Evolutionary conservation across 1,284 basidiomycete genomes (phyloP).

Genomic region (Thelephora terrestris): DNA sequence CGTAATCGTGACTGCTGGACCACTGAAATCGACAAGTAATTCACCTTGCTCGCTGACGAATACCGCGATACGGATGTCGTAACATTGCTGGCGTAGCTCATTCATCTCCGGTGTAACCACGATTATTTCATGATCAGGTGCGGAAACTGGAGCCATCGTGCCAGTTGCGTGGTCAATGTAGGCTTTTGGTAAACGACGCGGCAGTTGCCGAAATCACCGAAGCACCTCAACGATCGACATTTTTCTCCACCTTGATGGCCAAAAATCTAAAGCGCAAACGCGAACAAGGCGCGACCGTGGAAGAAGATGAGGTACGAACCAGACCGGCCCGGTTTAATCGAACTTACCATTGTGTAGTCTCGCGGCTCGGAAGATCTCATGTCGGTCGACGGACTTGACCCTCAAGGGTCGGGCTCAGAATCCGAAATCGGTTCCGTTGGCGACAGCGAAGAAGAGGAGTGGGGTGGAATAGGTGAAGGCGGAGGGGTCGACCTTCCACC

Average conservation of each 20-base stretch:
- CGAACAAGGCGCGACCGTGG: too few species aligned
- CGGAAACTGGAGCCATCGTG: background rate
- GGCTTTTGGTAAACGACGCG: too few species aligned
- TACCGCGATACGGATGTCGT: slow-evolving; percentile 53
- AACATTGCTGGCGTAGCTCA: slow-evolving; percentile 42
- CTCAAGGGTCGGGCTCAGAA: background rate
- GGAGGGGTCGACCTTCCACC: slow-evolving; percentile 1
- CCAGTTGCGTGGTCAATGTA: too few species aligned
- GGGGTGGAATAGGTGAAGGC: slow-evolving; percentile 13
- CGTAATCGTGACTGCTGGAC: background rate
- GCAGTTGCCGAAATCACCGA: too few species aligned
- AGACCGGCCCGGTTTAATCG: too few species aligned
- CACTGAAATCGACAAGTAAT: background rate
- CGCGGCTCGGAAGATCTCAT: too few species aligned
- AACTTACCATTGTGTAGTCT: too few species aligned
- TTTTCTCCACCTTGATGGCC: too few species aligned
- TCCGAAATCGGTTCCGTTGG: slow-evolving; percentile 20
- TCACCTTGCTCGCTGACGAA: slow-evolving; percentile 57
- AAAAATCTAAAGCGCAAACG: too few species aligned
- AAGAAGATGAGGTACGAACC: too few species aligned
- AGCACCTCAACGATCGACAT: too few species aligned
- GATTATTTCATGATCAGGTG: slow-evolving; percentile 46
- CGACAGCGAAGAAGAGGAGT: slow-evolving; percentile 20
- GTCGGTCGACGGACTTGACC: background rate
- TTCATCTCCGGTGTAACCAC: slow-evolving; percentile 26